These are phyloP conservation scores for Lepiota venenata DNA, from an alignment of 768 basidiomycete species.

Conservation along the genomic window DNA sequence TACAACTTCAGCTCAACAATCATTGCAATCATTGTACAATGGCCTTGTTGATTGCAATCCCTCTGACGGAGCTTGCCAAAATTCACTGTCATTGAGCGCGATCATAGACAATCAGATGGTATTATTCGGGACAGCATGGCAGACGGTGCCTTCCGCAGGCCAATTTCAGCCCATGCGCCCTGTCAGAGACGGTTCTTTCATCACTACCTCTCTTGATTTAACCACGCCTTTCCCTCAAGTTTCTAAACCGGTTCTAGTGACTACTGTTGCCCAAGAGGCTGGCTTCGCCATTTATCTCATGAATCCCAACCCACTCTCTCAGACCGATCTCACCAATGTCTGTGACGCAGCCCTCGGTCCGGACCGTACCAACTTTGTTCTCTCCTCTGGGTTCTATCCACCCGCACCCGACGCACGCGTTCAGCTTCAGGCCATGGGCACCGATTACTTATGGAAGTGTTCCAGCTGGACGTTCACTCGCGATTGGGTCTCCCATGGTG, in stretches of 20 bases:
- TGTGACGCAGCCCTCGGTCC: conserved; percentile 45
- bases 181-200: conserved; percentile 62
- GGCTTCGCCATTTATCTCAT: conserved; percentile 53
- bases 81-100: conserved; percentile 40
- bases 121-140: conserved; percentile 37
- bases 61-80: conserved; percentile 46
- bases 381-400: conserved; percentile 47
- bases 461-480: conserved; percentile 69
- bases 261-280: conserved; percentile 72
- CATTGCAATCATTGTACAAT: conserved; percentile 52
- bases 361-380: conserved; percentile 37
- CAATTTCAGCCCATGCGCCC: conserved; percentile 59
- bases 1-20: conserved; percentile 45
- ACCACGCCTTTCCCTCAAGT: conserved; percentile 55
- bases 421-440: conserved; percentile 57
- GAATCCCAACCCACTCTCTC: conserved; percentile 37
- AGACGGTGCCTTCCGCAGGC: conserved; percentile 53
- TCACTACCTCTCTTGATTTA: conserved; percentile 63
- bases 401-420: conserved; percentile 45
- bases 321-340: conserved; percentile 31
- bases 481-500: conserved; percentile 62
- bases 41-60: conserved; percentile 41
- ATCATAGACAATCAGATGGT: conserved; percentile 54
- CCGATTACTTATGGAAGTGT: conserved; percentile 71
- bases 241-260: conserved; percentile 65